A percentile compares a stretch with the other conserved stretches of the same genome.
Evolutionary conservation across 2,329 filamentous ascomycete genomes (phyloP).

Genomic region (Fusarium paranaense): DNA sequence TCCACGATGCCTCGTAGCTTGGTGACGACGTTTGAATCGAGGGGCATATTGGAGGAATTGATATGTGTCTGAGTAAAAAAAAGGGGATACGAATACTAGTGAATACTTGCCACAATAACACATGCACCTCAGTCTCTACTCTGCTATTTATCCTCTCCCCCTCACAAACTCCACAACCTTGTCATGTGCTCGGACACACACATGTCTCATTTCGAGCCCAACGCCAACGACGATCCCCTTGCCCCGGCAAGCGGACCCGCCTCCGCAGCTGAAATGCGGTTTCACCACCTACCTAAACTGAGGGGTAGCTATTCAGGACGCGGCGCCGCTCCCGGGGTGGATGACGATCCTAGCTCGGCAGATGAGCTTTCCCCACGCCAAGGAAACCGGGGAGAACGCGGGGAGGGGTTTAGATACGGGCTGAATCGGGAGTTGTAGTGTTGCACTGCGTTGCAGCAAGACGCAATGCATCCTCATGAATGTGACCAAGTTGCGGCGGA

Average conservation of each 20-base stretch:
- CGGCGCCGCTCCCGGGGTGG: slow-evolving; percentile 16
- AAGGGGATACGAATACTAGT: background rate
- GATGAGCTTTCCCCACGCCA: slow-evolving; percentile 3
- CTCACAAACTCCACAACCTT: background rate
- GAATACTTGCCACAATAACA: background rate
- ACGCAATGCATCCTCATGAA: background rate
- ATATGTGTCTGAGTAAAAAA: background rate
- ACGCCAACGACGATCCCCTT: background rate
- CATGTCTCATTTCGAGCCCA: background rate
- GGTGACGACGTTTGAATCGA: slow-evolving; percentile 21
- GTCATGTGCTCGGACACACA: background rate
- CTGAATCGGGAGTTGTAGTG: background rate
- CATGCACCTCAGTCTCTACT: background rate
- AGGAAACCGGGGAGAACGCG: background rate
- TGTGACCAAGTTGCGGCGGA: slow-evolving; percentile 4
- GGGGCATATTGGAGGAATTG: slow-evolving; percentile 21
- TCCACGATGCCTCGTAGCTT: slow-evolving; percentile 49
- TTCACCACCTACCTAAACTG: background rate
- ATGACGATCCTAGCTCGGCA: slow-evolving; percentile 10
- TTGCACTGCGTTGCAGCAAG: background rate
- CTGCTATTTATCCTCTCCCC: background rate
- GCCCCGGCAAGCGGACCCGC: slow-evolving; percentile 23
- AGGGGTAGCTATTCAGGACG: slow-evolving; percentile 4
- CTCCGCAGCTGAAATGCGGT: slow-evolving; percentile 18
- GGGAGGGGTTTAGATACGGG: background rate